These are phyloP conservation scores for Castanopsis chinensis DNA, from an alignment of 306 rosid genomes.

Conservation along the genomic window DNA sequence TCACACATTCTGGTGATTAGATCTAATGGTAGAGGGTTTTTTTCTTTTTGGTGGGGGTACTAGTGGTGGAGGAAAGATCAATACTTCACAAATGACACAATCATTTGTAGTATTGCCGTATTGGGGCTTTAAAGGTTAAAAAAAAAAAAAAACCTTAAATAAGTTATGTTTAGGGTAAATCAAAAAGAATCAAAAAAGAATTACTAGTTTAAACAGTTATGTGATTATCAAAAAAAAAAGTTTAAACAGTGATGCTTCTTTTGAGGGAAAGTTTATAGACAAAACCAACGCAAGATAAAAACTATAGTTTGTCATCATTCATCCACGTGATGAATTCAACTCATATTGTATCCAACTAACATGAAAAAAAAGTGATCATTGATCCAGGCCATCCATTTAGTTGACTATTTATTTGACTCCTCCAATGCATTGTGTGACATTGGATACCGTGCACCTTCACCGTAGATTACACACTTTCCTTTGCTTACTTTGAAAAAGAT, in stretches of 20 bases:
- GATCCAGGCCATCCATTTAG: not conserved
- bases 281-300: not conserved
- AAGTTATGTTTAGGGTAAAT: not conserved
- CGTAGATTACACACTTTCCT: not conserved
- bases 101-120: too few relatives aligned
- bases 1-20: too few relatives aligned
- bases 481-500: not conserved
- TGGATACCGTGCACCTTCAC: not conserved
- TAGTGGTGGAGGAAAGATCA: not conserved
- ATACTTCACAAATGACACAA: not conserved
- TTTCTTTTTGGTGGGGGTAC: too few relatives aligned
- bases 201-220: not conserved
- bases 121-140: too few relatives aligned
- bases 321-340: not conserved
- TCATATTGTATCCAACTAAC: not conserved
- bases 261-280: not conserved
- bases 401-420: too few relatives aligned
- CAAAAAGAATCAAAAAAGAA: not conserved
- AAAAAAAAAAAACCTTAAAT: not conserved
- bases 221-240: not conserved
- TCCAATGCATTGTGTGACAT: not conserved
- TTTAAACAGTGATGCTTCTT: slow-evolving; percentile 10
- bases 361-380: not conserved
- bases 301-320: not conserved
- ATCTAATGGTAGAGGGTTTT: not conserved